Conservation (phyloP, 371 early-diverging fungal genomes). For the Dinochytrium kinnereticum region DNA sequence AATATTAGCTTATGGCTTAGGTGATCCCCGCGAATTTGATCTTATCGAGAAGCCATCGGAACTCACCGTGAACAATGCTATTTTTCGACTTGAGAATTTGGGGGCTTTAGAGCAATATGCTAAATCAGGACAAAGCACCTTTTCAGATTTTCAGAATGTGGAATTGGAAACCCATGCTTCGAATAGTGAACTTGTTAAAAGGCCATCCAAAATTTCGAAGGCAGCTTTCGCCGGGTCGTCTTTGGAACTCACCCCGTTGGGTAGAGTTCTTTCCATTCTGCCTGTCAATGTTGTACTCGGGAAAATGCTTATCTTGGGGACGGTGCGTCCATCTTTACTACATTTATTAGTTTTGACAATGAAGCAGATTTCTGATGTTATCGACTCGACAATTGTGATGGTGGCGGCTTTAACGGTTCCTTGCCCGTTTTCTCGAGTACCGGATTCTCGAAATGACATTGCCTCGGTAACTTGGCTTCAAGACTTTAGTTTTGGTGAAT, state of each 20-base stretch:
- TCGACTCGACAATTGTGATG: conserved; percentile 45
- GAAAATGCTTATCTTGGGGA: conserved; percentile 63
- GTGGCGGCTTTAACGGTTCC: conserved; percentile 52
- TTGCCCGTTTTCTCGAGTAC: conserved; percentile 50
- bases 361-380: conserved; percentile 63
- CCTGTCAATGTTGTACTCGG: conserved; percentile 62
- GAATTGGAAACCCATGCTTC: too few relatives aligned
- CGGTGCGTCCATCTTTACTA: too few relatives aligned
- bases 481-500: conserved; percentile 5
- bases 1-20: conserved; percentile 85
- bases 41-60: conserved; percentile 67
- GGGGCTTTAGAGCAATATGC: conserved; percentile 44
- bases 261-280: conserved; percentile 54
- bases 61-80: conserved; percentile 21
- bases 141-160: too few relatives aligned
- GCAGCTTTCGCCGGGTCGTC: background rate
- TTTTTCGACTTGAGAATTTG: conserved; percentile 40
- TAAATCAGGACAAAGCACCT: background rate
- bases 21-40: conserved; percentile 87
- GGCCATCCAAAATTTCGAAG: background rate
- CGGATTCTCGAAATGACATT: conserved; percentile 53
- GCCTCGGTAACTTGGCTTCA: conserved; percentile 27
- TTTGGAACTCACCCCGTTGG: conserved; percentile 54
- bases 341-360: too few relatives aligned
- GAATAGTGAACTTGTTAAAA: too few relatives aligned